Conservation (phyloP, 2,329 filamentous ascomycete genomes). For the Colletotrichum limetticola region DNA sequence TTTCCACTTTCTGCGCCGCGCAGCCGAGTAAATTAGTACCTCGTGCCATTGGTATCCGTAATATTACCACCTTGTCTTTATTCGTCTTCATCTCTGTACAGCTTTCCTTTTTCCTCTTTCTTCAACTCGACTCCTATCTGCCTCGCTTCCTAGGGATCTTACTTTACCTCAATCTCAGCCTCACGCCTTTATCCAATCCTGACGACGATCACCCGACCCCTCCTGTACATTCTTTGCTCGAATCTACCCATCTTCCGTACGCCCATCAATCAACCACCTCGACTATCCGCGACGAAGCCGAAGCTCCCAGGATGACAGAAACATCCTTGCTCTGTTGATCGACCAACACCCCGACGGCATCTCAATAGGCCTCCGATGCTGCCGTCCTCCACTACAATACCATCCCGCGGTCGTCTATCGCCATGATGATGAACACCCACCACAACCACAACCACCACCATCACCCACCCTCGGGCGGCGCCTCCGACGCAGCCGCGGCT, state of each 20-base stretch:
- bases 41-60: not conserved
- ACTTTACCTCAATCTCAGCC: not conserved
- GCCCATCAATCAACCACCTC: not conserved
- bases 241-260: not conserved
- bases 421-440: conserved; percentile 22
- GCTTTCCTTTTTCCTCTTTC: not conserved
- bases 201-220: not conserved
- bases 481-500: conserved; percentile 52
- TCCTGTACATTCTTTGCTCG: not conserved
- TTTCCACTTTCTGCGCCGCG: not conserved
- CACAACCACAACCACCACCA: conserved; percentile 37
- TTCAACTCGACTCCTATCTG: not conserved
- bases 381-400: not conserved
- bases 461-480: conserved; percentile 42
- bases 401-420: conserved; percentile 8
- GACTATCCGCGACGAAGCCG: not conserved
- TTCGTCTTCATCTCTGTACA: not conserved
- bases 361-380: not conserved
- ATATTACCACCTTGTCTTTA: no score
- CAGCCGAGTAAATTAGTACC: not conserved
- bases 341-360: not conserved
- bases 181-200: not conserved
- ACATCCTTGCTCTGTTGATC: conserved; percentile 1
- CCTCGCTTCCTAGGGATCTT: no score
- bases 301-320: conserved; percentile 10